Conservation (phyloP, 1,284 basidiomycete genomes). For the Golubevia pallescens region DNA sequence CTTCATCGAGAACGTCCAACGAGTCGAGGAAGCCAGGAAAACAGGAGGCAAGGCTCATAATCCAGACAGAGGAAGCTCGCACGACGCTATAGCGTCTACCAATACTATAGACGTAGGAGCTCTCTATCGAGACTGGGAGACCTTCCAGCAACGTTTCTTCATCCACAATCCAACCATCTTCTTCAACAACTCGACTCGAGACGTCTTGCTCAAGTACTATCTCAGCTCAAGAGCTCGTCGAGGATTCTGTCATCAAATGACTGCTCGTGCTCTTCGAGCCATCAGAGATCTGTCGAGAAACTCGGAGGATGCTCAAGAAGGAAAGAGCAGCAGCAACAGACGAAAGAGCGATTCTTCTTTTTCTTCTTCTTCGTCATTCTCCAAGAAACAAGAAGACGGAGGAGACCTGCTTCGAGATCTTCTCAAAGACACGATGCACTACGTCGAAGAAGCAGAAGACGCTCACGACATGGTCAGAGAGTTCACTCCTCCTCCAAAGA, state of each 20-base stretch:
- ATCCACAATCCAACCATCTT: constrained; percentile 85
- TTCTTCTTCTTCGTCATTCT: constrained; percentile 11
- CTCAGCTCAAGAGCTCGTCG: constrained; percentile 77
- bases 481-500: constrained; percentile 30
- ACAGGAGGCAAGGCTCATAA: constrained; percentile 5
- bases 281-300: constrained; percentile 66
- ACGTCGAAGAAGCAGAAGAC: constrained; percentile 17
- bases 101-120: constrained; percentile 20
- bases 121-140: constrained; percentile 76
- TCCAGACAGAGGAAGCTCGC: neutral
- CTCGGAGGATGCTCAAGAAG: constrained; percentile 11
- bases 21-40: constrained; percentile 15
- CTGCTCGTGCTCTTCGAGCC: constrained; percentile 72
- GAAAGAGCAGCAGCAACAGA: constrained; percentile 15
- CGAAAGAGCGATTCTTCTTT: constrained; percentile 6
- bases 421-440: constrained; percentile 41
- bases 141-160: constrained; percentile 89
- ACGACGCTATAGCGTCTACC: neutral
- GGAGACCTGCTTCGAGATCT: constrained; percentile 55
- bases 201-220: constrained; percentile 89
- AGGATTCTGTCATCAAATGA: constrained; percentile 86
- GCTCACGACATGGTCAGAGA: constrained; percentile 16
- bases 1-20: constrained; percentile 71
- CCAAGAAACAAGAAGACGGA: constrained; percentile 12
- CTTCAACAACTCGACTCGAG: constrained; percentile 77